Percentiles rank a stretch among this genome's conserved stretches.
These are phyloP conservation scores for Phytophthora syringae DNA, from an alignment of 352 stramenopile genomes.

Conservation along the genomic window DNA sequence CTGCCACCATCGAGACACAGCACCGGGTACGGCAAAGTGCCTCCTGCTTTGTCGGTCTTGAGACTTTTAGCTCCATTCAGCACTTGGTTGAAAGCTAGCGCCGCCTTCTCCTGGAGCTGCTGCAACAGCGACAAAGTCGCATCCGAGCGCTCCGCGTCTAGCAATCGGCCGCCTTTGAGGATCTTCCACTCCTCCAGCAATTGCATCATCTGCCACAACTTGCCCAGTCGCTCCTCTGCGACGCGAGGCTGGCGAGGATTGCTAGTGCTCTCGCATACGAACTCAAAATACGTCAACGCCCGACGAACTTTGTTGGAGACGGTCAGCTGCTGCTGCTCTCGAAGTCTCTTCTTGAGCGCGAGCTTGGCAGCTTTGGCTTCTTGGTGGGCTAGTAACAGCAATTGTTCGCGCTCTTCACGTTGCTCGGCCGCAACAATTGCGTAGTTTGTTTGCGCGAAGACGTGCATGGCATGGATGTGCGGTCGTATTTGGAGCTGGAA, in stretches of 20 bases:
- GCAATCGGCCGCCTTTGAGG: slow-evolving; percentile 65
- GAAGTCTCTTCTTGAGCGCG: slow-evolving; percentile 45
- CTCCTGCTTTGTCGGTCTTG: slow-evolving; percentile 29
- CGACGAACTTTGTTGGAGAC: slow-evolving; percentile 64
- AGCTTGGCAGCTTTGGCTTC: slow-evolving; percentile 60
- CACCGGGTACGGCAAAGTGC: slow-evolving; percentile 61
- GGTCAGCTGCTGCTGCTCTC: slow-evolving; percentile 33
- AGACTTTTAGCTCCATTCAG: slow-evolving; percentile 34
- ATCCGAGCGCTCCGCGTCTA: slow-evolving; percentile 64
- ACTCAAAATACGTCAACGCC: slow-evolving; percentile 66
- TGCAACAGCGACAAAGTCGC: slow-evolving; percentile 60
- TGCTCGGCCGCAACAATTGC: slow-evolving; percentile 50
- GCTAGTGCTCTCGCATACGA: slow-evolving; percentile 59
- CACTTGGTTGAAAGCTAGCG: slow-evolving; percentile 56
- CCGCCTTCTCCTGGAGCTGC: slow-evolving; percentile 54
- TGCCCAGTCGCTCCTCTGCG: slow-evolving; percentile 60
- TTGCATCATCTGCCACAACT: slow-evolving; percentile 80
- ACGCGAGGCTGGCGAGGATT: slow-evolving; percentile 36
- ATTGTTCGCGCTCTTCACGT: slow-evolving; percentile 55
- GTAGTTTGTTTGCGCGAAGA: slow-evolving; percentile 47
- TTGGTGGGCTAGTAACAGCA: slow-evolving; percentile 56
- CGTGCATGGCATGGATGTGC: slow-evolving; percentile 64
- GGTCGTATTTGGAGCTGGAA: slow-evolving; percentile 66
- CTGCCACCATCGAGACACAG: slow-evolving; percentile 46
- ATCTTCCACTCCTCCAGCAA: slow-evolving; percentile 79